Evolutionary conservation across 1,139 yeast genomes (phyloP).

Genomic region (Pichia terricola): DNA sequence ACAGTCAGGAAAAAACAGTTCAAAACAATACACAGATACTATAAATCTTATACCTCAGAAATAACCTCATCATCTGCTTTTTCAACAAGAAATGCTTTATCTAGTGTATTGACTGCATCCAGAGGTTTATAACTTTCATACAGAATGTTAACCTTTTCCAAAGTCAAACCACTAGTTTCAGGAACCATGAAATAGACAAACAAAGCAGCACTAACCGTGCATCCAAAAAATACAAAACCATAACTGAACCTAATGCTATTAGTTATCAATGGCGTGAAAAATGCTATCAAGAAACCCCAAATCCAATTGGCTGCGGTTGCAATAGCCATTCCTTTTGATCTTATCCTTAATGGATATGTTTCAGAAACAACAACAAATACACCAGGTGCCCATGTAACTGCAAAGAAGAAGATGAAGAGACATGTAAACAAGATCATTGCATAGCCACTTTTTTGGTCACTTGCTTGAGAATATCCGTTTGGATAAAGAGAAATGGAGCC

Average conservation of each 20-base stretch:
- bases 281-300: slow-evolving; percentile 67
- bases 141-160: slow-evolving; percentile 53
- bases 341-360: slow-evolving; percentile 65
- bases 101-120: neutral
- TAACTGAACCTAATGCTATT: slow-evolving; percentile 43
- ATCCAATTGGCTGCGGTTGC: slow-evolving; percentile 74
- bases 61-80: no score
- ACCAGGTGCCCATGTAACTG: slow-evolving; percentile 83
- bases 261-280: slow-evolving; percentile 64
- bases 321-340: slow-evolving; percentile 71
- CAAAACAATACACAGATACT: no score
- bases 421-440: slow-evolving; percentile 72
- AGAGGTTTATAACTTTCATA: slow-evolving; percentile 8
- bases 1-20: no score
- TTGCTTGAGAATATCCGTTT: slow-evolving; percentile 30
- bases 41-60: no score
- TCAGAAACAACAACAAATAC: slow-evolving; percentile 74
- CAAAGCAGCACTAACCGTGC: slow-evolving; percentile 45
- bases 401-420: slow-evolving; percentile 69
- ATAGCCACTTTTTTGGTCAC: slow-evolving; percentile 46
- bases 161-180: slow-evolving; percentile 52
- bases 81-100: no score
- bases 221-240: slow-evolving; percentile 69
- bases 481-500: slow-evolving; percentile 60
- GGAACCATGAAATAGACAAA: slow-evolving; percentile 38